Evolutionary conservation across 2,329 filamentous ascomycete species (phyloP).

Genomic region (Sporothrix mexicana): DNA sequence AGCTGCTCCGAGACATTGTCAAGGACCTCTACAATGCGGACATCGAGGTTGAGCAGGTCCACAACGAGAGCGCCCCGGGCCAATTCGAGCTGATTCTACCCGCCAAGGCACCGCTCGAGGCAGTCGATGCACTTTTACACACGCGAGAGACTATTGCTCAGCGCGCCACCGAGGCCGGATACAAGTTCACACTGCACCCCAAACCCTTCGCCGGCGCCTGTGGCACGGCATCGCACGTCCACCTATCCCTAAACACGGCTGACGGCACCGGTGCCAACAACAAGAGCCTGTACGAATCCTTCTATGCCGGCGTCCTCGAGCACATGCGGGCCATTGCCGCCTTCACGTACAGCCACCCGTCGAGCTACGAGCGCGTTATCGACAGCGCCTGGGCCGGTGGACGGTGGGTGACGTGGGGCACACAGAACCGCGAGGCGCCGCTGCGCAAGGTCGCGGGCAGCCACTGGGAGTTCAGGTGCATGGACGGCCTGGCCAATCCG

Average conservation of each 20-base stretch:
- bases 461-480: slow-evolving; percentile 78
- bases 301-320: slow-evolving; percentile 73
- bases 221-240: slow-evolving; percentile 72
- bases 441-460: slow-evolving; percentile 69
- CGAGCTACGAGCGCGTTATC: slow-evolving; percentile 70
- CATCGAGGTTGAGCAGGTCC: slow-evolving; percentile 73
- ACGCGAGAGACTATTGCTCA: slow-evolving; percentile 71
- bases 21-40: slow-evolving; percentile 63
- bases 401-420: slow-evolving; percentile 79
- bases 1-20: slow-evolving; percentile 70
- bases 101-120: slow-evolving; percentile 65
- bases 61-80: slow-evolving; percentile 73
- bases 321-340: slow-evolving; percentile 71
- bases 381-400: slow-evolving; percentile 81
- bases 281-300: slow-evolving; percentile 59
- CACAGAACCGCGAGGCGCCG: slow-evolving; percentile 78
- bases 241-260: slow-evolving; percentile 67
- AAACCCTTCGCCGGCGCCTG: slow-evolving; percentile 65
- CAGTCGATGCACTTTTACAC: slow-evolving; percentile 74
- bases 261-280: slow-evolving; percentile 39
- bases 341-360: slow-evolving; percentile 68
- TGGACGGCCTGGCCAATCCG: slow-evolving; percentile 81
- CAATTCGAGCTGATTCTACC: slow-evolving; percentile 81
- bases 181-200: slow-evolving; percentile 75
- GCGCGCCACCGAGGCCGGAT: slow-evolving; percentile 65